phyloP scores from a whole-genome alignment of 768 basidiomycete genomes.

The Russula lepida region DNA sequence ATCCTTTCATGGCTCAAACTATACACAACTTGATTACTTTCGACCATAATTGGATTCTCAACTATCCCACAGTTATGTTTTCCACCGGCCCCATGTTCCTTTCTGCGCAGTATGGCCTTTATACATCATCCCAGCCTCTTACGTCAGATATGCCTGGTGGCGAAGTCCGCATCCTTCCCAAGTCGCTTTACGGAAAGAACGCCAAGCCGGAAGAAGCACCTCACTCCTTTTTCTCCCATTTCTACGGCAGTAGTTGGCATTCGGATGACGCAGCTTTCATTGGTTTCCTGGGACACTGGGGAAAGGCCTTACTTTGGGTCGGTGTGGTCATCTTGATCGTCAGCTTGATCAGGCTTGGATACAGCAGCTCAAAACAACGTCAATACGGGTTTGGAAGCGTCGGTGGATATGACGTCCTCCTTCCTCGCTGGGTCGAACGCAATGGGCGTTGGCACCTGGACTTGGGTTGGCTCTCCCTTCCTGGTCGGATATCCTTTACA shows the following conservation, averaged over 20 bases:
- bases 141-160: conserved; percentile 45
- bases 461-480: conserved; percentile 48
- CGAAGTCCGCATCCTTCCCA: conserved; percentile 87
- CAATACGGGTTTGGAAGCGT: conserved; percentile 51
- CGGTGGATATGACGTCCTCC: conserved; percentile 68
- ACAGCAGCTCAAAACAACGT: conserved; percentile 50
- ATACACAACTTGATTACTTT: conserved; percentile 88
- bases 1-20: conserved; percentile 87
- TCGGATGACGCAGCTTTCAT: conserved; percentile 98
- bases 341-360: conserved; percentile 50
- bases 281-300: conserved; percentile 82
- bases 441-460: conserved; percentile 71
- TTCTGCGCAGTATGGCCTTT: conserved; percentile 88
- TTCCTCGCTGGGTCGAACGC: conserved; percentile 64
- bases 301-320: conserved; percentile 80
- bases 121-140: conserved; percentile 56
- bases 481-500: conserved; percentile 22
- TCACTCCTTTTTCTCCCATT: conserved; percentile 93
- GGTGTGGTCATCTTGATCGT: conserved; percentile 64
- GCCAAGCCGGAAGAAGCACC: conserved; percentile 74
- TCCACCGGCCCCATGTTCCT: conserved; percentile 99
- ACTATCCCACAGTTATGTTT: conserved; percentile 99
- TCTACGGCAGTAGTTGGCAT: conserved; percentile 98
- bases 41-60: conserved; percentile 89
- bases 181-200: conserved; percentile 96